Percentiles rank a stretch among this genome's conserved stretches.
Conservation (phyloP, 1,284 basidiomycete genomes). For the Meripilus lineatus region DNA sequence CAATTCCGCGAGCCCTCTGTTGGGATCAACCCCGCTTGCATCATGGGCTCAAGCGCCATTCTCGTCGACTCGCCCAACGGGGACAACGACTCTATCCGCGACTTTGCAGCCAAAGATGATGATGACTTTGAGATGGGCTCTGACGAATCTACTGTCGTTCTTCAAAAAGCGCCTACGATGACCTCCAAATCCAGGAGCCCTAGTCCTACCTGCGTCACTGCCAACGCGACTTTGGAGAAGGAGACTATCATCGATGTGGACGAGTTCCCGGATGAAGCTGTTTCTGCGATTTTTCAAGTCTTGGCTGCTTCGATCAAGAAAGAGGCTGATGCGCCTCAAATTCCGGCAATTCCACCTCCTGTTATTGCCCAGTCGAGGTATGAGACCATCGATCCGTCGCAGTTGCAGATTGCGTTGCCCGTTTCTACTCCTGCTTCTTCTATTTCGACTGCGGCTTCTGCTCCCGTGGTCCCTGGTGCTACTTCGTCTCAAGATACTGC, state of each 20-base stretch:
- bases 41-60: constrained; percentile 24
- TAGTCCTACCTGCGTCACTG: background rate
- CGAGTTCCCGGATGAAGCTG: constrained; percentile 16
- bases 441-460: background rate
- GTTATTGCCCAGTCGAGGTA: too few relatives aligned
- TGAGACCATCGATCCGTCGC: too few relatives aligned
- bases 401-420: too few relatives aligned
- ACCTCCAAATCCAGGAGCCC: background rate
- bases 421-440: background rate
- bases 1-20: constrained; percentile 18
- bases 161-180: background rate
- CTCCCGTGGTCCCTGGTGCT: background rate
- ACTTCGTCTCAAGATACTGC: background rate
- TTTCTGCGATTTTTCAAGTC: constrained; percentile 23
- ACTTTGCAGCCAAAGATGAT: constrained; percentile 3
- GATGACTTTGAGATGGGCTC: background rate
- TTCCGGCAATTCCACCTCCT: too few relatives aligned
- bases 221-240: constrained; percentile 2
- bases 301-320: constrained; percentile 16
- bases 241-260: too few relatives aligned
- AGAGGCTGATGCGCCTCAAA: too few relatives aligned
- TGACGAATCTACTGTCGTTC: background rate
- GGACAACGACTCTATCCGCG: constrained; percentile 7
- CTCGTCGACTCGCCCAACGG: too few relatives aligned
- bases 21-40: constrained; percentile 44